Percentiles rank a stretch among this genome's conserved stretches.
phyloP scores from a whole-genome alignment of 345 rosid species.

The Carallia pectinifolia region DNA sequence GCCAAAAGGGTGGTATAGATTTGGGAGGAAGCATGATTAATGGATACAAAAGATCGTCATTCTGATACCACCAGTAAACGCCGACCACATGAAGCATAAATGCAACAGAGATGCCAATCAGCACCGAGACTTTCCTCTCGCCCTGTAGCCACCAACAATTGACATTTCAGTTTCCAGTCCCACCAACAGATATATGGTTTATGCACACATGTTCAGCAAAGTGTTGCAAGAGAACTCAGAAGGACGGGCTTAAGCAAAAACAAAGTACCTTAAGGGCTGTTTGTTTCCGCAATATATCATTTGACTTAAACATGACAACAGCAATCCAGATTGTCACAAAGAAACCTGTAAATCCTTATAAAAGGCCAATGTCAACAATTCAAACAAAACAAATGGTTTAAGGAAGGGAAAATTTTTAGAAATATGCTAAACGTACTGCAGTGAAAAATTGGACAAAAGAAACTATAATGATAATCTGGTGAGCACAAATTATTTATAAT shows the following conservation, averaged over 20 bases:
- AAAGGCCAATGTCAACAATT: not conserved
- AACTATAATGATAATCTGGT: too few species aligned
- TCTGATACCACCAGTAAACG: constrained; percentile 49
- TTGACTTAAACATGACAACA: constrained; percentile 55
- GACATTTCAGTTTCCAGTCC: not conserved
- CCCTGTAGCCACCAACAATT: constrained; percentile 42
- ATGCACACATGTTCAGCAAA: not conserved
- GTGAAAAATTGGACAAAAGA: too few species aligned
- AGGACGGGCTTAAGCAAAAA: not conserved
- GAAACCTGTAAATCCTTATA: constrained; percentile 39
- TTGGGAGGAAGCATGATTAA: constrained; percentile 56
- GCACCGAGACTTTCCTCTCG: constrained; percentile 47
- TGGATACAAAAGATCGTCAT: constrained; percentile 50
- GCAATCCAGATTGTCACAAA: constrained; percentile 49
- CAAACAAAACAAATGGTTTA: not conserved
- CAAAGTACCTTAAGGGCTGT: constrained; percentile 53
- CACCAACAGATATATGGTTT: not conserved
- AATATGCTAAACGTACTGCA: too few species aligned
- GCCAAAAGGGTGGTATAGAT: constrained; percentile 59
- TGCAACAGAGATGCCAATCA: constrained; percentile 31
- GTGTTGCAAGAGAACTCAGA: not conserved
- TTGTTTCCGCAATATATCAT: constrained; percentile 55
- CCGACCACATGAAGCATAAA: constrained; percentile 42
- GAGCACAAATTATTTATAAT: too few species aligned
- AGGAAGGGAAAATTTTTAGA: too few species aligned